Evolutionary conservation across 805 yeast species (phyloP).

Genomic region (Suhomyces sp.): DNA sequence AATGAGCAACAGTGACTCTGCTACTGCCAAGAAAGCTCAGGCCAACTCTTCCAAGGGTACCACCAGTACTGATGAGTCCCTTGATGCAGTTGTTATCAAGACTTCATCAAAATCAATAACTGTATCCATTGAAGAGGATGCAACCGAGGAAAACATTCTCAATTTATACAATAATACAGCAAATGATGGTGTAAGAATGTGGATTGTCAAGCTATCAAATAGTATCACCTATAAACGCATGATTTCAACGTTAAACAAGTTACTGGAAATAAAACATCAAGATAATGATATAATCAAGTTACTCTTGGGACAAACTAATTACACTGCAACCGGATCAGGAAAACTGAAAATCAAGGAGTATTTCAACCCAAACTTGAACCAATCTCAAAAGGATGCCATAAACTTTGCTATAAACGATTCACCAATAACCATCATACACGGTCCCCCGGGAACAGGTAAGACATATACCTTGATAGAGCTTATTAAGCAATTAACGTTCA

Average conservation of each 20-base stretch:
- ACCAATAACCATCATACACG: constrained; percentile 66
- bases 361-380: constrained; percentile 51
- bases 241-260: constrained; percentile 71
- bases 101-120: constrained; percentile 48
- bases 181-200: constrained; percentile 45
- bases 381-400: constrained; percentile 74
- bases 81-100: constrained; percentile 69
- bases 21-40: constrained; percentile 25
- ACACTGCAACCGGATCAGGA: constrained; percentile 6
- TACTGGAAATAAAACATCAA: constrained; percentile 46
- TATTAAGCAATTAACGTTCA: constrained; percentile 64
- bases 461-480: constrained; percentile 84
- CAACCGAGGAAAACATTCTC: constrained; percentile 46
- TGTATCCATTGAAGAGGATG: constrained; percentile 60
- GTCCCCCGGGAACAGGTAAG: constrained; percentile 82
- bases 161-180: constrained; percentile 43
- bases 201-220: constrained; percentile 68
- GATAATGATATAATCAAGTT: constrained; percentile 38
- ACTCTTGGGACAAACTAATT: constrained; percentile 46
- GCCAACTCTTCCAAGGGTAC: constrained; percentile 20
- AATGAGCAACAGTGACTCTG: constrained; percentile 28
- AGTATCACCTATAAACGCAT: constrained; percentile 74
- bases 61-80: constrained; percentile 19
- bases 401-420: constrained; percentile 55
- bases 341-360: constrained; percentile 21